Conservation (phyloP, 768 basidiomycete species). For the Rhodotorula paludigena region DNA sequence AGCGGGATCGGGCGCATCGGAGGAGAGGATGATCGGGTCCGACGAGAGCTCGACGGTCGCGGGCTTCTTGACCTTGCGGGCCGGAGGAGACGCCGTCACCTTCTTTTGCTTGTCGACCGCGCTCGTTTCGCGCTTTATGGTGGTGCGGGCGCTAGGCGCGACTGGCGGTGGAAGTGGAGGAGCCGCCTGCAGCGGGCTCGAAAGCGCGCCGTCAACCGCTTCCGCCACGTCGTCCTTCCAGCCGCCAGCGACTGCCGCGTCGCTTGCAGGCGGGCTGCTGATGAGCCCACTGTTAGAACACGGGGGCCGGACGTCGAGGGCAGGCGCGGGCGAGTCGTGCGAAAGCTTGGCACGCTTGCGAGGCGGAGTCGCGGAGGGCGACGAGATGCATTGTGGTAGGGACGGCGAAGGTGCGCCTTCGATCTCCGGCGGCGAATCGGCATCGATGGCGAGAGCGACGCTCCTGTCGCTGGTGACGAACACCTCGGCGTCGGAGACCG, state of each 20-base stretch:
- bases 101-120: background rate
- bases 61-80: background rate
- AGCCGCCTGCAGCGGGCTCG: background rate
- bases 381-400: slow-evolving; percentile 7
- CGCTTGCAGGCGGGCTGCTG: slow-evolving; percentile 25
- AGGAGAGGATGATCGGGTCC: slow-evolving; percentile 32
- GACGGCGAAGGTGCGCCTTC: background rate
- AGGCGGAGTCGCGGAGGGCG: slow-evolving; percentile 1
- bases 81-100: too few relatives aligned
- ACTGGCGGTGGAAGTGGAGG: background rate
- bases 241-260: slow-evolving; percentile 4
- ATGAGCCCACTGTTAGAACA: background rate
- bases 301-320: background rate
- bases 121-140: too few relatives aligned
- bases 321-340: background rate
- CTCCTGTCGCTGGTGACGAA: accelerated
- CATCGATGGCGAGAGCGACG: background rate
- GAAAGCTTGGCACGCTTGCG: slow-evolving; percentile 6
- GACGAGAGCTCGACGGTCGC: slow-evolving; percentile 12
- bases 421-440: too few relatives aligned
- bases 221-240: slow-evolving; percentile 13
- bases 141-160: background rate
- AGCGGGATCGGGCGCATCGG: background rate
- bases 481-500: background rate
- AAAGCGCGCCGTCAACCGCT: background rate